Conservation (phyloP, 345 rosid species). For the Clarkia xantiana region DNA sequence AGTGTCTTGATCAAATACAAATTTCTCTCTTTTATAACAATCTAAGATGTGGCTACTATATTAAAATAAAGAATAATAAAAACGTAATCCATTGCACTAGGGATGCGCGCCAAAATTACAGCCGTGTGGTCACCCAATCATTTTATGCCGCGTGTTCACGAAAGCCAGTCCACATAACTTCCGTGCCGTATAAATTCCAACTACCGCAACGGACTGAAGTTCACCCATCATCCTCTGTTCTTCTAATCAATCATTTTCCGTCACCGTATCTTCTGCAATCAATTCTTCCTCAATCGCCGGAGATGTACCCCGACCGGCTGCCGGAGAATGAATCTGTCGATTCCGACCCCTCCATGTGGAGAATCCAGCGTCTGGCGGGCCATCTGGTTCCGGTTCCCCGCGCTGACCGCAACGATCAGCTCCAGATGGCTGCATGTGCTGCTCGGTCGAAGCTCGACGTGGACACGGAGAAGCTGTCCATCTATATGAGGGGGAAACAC, state of each 20-base stretch:
- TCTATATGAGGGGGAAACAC: slow-evolving; percentile 62
- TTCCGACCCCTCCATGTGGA: slow-evolving; percentile 17
- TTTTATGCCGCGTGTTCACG: slow-evolving; percentile 12
- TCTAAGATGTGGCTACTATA: too few species aligned
- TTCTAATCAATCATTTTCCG: neutral
- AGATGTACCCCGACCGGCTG: neutral
- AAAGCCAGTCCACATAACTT: slow-evolving; percentile 8
- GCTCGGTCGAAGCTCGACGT: slow-evolving; percentile 31
- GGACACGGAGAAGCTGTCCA: slow-evolving; percentile 26
- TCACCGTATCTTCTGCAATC: neutral
- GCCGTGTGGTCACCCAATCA: slow-evolving; percentile 20
- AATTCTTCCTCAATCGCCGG: neutral
- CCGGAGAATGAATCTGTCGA: slow-evolving; percentile 3
- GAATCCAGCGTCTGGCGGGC: slow-evolving; percentile 39
- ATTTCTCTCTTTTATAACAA: too few species aligned
- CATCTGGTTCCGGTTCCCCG: slow-evolving; percentile 33
- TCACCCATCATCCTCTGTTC: neutral
- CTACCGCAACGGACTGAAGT: neutral
- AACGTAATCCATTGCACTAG: slow-evolving; percentile 6
- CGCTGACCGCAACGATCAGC: slow-evolving; percentile 4
- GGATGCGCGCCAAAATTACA: slow-evolving; percentile 27
- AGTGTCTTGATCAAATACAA: too few species aligned
- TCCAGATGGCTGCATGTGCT: slow-evolving; percentile 25
- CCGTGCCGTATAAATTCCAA: slow-evolving; percentile 11
- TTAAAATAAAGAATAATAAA: too few species aligned